These are phyloP conservation scores for Bryoerythrophyllum caledonicum DNA, from an alignment of 225 moss, liverwort and hornwort species.

Conservation along the genomic window DNA sequence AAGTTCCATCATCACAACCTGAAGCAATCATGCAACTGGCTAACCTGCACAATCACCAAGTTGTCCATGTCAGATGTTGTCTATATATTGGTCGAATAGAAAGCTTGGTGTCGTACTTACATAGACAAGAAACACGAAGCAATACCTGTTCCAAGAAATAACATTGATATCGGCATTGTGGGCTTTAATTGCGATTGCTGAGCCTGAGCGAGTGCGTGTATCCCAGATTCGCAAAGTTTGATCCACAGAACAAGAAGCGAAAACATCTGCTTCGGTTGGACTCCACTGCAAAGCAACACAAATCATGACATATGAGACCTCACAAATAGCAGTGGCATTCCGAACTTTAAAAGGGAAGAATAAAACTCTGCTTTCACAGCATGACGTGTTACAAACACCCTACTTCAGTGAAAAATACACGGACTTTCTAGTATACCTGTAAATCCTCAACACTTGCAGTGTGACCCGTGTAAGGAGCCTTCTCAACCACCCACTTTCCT, in stretches of 20 bases:
- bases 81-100: background rate
- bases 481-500: constrained; percentile 93
- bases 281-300: constrained; percentile 74
- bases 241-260: constrained; percentile 98
- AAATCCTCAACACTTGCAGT: constrained; percentile 89
- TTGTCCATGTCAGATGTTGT: constrained; percentile 5
- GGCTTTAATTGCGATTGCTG: constrained; percentile 79
- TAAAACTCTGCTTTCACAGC: background rate
- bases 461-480: constrained; percentile 66
- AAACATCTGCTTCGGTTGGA: constrained; percentile 90
- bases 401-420: background rate
- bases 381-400: background rate
- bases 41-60: constrained; percentile 44
- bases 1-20: constrained; percentile 96
- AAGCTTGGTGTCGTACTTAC: background rate
- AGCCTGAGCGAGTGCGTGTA: constrained; percentile 65
- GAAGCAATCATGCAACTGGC: constrained; percentile 98
- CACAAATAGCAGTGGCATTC: background rate
- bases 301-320: background rate
- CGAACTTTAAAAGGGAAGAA: background rate
- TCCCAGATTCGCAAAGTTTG: constrained; percentile 91
- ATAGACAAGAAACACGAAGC: background rate
- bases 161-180: constrained; percentile 92
- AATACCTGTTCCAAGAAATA: constrained; percentile 96
- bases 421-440: constrained; percentile 54